These are phyloP conservation scores for Lagenaria siceraria DNA, from an alignment of 306 rosid species.

Conservation along the genomic window DNA sequence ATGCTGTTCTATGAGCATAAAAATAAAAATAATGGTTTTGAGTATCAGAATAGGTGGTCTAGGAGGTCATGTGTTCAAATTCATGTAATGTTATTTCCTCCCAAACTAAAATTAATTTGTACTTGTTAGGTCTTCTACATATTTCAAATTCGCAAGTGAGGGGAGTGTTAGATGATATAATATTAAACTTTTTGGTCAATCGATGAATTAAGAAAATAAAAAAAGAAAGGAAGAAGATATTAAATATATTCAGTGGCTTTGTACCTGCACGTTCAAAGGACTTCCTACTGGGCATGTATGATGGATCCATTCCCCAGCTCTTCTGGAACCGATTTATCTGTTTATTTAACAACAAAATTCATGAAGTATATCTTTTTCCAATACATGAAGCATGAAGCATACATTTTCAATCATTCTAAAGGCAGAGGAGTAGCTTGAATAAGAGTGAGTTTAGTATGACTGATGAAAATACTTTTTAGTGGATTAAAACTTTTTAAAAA, in stretches of 20 bases:
- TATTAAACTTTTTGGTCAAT: too few species aligned
- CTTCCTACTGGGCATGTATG: slow-evolving; percentile 88
- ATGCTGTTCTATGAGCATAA: too few species aligned
- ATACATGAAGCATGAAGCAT: not conserved
- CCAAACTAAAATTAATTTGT: too few species aligned
- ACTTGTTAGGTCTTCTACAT: too few species aligned
- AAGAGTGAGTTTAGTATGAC: not conserved
- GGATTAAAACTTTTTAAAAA: not conserved
- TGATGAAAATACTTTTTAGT: too few species aligned
- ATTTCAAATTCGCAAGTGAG: too few species aligned
- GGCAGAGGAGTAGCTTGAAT: not conserved
- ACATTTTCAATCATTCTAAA: not conserved
- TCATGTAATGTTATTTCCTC: too few species aligned
- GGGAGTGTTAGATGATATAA: too few species aligned
- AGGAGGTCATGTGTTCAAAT: too few species aligned
- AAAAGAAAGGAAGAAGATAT: not conserved
- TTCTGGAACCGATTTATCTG: slow-evolving; percentile 77
- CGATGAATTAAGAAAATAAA: too few species aligned
- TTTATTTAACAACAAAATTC: not conserved
- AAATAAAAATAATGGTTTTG: too few species aligned
- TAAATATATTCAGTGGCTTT: not conserved
- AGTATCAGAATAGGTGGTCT: too few species aligned
- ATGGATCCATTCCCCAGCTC: slow-evolving; percentile 93
- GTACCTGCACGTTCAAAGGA: slow-evolving; percentile 92
- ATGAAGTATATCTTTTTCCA: not conserved